Conservation (phyloP, 2,329 filamentous ascomycete species). For the Fusarium buharicum region DNA sequence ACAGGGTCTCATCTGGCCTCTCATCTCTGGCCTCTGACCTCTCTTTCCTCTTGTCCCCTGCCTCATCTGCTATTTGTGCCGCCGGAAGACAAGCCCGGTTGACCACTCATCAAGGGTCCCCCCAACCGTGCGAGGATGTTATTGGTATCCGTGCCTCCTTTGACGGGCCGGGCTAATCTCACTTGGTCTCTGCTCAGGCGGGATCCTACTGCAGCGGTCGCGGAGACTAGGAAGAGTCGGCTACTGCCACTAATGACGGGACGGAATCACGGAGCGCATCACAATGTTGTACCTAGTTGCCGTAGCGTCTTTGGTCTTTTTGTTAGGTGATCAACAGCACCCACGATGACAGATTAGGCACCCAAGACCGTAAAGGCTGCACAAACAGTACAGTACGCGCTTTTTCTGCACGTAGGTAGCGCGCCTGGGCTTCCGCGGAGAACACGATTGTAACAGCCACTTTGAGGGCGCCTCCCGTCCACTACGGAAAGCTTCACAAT, state of each 20-base stretch:
- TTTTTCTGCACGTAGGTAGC: neutral
- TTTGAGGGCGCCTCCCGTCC: slow-evolving; percentile 3
- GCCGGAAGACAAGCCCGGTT: slow-evolving; percentile 28
- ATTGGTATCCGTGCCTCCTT: slow-evolving; percentile 26
- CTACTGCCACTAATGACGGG: slow-evolving; percentile 34
- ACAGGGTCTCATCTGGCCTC: neutral
- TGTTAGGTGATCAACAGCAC: neutral
- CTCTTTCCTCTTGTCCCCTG: slow-evolving; percentile 13
- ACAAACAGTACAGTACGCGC: slow-evolving; percentile 8
- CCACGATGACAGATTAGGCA: slow-evolving; percentile 1
- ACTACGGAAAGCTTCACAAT: slow-evolving; percentile 14
- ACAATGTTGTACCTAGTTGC: slow-evolving; percentile 5
- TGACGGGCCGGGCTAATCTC: slow-evolving; percentile 14
- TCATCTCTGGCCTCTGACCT: neutral
- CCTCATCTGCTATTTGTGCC: slow-evolving; percentile 19
- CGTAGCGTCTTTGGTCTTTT: slow-evolving; percentile 7
- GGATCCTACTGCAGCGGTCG: slow-evolving; percentile 28
- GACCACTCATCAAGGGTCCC: slow-evolving; percentile 12
- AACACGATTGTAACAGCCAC: neutral
- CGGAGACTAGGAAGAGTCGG: slow-evolving; percentile 30
- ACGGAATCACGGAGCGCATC: slow-evolving; percentile 34
- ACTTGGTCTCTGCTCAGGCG: slow-evolving; percentile 12
- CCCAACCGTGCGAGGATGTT: slow-evolving; percentile 38
- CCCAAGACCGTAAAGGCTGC: slow-evolving; percentile 13
- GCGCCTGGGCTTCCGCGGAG: slow-evolving; percentile 8